phyloP scores from a whole-genome alignment of 768 basidiomycete species.

The Tubosaeta sp. region DNA sequence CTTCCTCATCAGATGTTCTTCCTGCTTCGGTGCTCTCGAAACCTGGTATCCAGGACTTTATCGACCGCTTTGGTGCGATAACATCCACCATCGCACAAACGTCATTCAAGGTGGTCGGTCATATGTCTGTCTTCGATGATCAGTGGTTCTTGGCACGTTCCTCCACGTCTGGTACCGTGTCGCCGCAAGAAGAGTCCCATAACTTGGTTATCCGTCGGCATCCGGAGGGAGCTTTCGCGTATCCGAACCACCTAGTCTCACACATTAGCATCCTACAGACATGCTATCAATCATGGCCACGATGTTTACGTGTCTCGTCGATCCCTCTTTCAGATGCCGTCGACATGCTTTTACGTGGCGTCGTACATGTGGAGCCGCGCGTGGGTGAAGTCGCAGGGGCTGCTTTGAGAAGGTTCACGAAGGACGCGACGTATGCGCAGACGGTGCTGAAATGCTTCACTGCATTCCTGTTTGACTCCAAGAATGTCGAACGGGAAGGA shows the following conservation, averaged over 20 bases:
- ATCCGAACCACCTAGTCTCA: slow-evolving; percentile 54
- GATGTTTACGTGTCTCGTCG: slow-evolving; percentile 59
- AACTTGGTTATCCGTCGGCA: slow-evolving; percentile 67
- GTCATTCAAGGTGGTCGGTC: slow-evolving; percentile 62
- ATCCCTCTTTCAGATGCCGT: slow-evolving; percentile 56
- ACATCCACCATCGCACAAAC: slow-evolving; percentile 53
- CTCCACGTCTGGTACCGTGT: slow-evolving; percentile 30
- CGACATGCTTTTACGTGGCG: slow-evolving; percentile 74
- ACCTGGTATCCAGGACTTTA: slow-evolving; percentile 66
- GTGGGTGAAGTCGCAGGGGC: slow-evolving; percentile 64
- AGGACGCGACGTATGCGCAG: slow-evolving; percentile 50
- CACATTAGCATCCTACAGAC: slow-evolving; percentile 71
- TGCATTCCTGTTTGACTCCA: slow-evolving; percentile 69
- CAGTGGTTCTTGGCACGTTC: slow-evolving; percentile 68
- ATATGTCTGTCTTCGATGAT: slow-evolving; percentile 82
- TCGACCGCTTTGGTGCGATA: slow-evolving; percentile 58
- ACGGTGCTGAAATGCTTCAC: slow-evolving; percentile 62
- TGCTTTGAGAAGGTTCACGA: slow-evolving; percentile 71
- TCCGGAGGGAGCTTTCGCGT: slow-evolving; percentile 58
- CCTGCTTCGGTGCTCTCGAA: slow-evolving; percentile 54
- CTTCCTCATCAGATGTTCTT: slow-evolving; percentile 60
- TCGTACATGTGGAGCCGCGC: slow-evolving; percentile 80
- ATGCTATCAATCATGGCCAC: slow-evolving; percentile 81
- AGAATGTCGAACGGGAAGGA: slow-evolving; percentile 58
- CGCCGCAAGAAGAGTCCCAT: slow-evolving; percentile 65